Base-by-base conservation (phyloP, 371 early-diverging fungal genomes). In the Mortierella sp. region DNA sequence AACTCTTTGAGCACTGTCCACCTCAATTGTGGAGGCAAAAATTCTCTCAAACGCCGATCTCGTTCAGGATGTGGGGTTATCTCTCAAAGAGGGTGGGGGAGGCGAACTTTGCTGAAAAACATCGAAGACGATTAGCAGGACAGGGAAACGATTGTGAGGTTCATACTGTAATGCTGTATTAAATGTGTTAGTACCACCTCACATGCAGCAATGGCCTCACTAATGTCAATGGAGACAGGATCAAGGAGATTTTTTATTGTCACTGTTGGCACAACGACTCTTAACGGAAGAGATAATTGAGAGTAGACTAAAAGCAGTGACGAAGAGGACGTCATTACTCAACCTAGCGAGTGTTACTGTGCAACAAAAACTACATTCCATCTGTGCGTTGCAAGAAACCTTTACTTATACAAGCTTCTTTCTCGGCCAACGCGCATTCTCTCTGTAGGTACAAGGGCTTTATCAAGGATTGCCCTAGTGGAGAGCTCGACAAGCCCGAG, bases 361-460 rank as follows among this genome's bases (percentile, higher is more conserved):
- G 44, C 14, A 55, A 19, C 47, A 14, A 50, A 50, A 52, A 34
- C 31, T 54, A 44, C 44, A 10, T 11, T 65, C 6, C 42, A 38
- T 38, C 42, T 38, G 42, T 3, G 42, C 42, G 42, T 47, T 21
- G 8, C 47, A 50, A 50, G 50, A 21, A 16, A 24, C 21, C 0
- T 47, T 52, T 26, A 9, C 26, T 55, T 26, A 38, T 21, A 26
- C 19, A 28, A 3, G 8, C 45, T 14, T 14, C 26, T 72, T n/a
- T 47, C 16, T 16, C 28, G 63, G 63, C 34, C 1, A 63, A 63
- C 63, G 26, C 47, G 8, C 70, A 21, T 21, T 54, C 24, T 28
- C 24, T 21, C 54, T 38, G 57, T 78, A 95, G 97, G 97, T 96
- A 98, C 91, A 96, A 97, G 88, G 98, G 98, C 4, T 99, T 99